Percentiles rank a stretch among this genome's conserved stretches.
phyloP scores from a whole-genome alignment of 495 filamentous ascomycete species.

The Aspergillus asperescens region DNA sequence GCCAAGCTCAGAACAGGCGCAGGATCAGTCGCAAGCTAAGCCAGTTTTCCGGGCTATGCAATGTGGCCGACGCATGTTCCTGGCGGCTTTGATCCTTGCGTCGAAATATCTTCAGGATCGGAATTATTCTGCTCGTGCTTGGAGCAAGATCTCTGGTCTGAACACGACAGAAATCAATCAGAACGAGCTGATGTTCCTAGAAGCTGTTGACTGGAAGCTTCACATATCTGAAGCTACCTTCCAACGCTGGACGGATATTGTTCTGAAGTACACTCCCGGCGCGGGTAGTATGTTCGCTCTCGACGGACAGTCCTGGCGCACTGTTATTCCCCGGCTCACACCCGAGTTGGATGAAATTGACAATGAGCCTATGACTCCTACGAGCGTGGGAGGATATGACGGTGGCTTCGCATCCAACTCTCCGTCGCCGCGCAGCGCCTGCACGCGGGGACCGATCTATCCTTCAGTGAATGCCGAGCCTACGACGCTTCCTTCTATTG shows the following conservation, averaged over 20 bases:
- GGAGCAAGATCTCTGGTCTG: conserved; percentile 96
- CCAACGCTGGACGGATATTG: conserved; percentile 86
- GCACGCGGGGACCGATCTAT: conserved; percentile 9
- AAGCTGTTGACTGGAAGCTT: conserved; percentile 87
- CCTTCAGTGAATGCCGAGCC: conserved; percentile 17
- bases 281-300: conserved; percentile 27
- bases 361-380: conserved; percentile 29
- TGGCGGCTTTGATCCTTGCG: conserved; percentile 84
- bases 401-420: conserved; percentile 26
- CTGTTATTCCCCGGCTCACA: conserved; percentile 69
- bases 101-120: conserved; percentile 98
- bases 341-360: conserved; percentile 53
- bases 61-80: conserved; percentile 96
- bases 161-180: conserved; percentile 89
- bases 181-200: conserved; percentile 90
- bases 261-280: conserved; percentile 73
- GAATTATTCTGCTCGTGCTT: conserved; percentile 93
- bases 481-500: conserved; percentile 8
- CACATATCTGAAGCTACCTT: conserved; percentile 86
- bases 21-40: conserved; percentile 76
- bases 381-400: conserved; percentile 30
- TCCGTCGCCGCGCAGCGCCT: conserved; percentile 32
- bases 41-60: conserved; percentile 76
- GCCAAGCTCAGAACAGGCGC: conserved; percentile 75
- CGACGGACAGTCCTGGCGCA: conserved; percentile 60